phyloP scores from a whole-genome alignment of 306 rosid species.

The Trifolium repens region DNA sequence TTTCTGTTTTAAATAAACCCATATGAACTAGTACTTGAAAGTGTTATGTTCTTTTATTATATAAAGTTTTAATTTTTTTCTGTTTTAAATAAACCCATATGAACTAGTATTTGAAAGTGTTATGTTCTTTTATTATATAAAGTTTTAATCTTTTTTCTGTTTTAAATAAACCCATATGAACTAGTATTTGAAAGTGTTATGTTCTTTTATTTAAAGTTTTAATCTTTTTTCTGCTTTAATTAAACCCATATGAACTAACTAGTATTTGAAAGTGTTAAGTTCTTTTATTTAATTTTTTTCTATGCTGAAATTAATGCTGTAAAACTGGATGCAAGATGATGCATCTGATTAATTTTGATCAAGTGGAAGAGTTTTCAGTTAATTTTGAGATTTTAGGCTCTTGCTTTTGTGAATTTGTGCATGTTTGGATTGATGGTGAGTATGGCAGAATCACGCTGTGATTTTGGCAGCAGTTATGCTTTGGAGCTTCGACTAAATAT shows the following conservation, averaged over 20 bases:
- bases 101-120: no score
- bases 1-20: no score
- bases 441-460: background rate
- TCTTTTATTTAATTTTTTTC: background rate
- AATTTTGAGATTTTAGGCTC: constrained; percentile 7
- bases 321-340: background rate
- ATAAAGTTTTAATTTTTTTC: constrained; percentile 20
- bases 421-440: background rate
- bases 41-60: no score
- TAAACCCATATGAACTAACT: no score
- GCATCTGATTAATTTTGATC: constrained; percentile 16
- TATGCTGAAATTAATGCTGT: constrained; percentile 20
- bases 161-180: no score
- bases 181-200: no score
- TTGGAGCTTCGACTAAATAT: background rate
- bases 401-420: constrained; percentile 9
- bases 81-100: no score
- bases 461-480: background rate
- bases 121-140: no score
- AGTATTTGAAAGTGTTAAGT: no score
- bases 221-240: background rate
- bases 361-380: background rate
- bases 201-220: constrained; percentile 3
- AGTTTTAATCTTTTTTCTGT: no score
- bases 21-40: no score